Conservation (phyloP, 306 rosid genomes). For the Cicer pinnatifidum region DNA sequence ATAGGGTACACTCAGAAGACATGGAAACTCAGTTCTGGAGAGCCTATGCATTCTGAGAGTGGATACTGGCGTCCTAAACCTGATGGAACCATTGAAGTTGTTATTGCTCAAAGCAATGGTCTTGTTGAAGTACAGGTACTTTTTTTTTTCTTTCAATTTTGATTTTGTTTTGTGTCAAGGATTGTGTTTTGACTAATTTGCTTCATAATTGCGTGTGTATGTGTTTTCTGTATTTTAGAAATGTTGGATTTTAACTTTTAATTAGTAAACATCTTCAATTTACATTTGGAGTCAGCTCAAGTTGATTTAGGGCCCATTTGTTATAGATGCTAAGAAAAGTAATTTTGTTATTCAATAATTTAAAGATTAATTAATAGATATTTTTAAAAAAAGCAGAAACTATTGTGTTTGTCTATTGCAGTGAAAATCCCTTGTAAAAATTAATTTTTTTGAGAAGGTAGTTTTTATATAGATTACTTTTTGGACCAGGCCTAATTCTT, state of each 20-base stretch:
- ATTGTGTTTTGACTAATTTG: slow-evolving; percentile 16
- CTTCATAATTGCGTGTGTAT: slow-evolving; percentile 22
- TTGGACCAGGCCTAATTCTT: neutral
- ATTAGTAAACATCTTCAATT: too few species aligned
- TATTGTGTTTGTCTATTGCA: too few species aligned
- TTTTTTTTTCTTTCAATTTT: slow-evolving; percentile 10
- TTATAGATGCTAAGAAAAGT: too few species aligned
- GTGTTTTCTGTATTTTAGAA: slow-evolving; percentile 1
- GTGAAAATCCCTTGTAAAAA: too few species aligned
- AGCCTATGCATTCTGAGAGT: slow-evolving; percentile 89
- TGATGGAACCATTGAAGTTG: slow-evolving; percentile 77
- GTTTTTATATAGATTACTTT: neutral
- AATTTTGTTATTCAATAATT: too few species aligned
- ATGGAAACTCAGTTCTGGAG: slow-evolving; percentile 76
- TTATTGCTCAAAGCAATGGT: slow-evolving; percentile 85
- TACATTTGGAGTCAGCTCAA: neutral
- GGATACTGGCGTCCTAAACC: slow-evolving; percentile 86
- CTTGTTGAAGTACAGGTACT: slow-evolving; percentile 86
- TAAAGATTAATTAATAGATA: too few species aligned
- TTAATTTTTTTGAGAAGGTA: neutral
- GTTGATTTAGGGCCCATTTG: neutral
- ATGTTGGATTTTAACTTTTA: neutral
- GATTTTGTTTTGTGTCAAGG: neutral
- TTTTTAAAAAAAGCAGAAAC: too few species aligned
- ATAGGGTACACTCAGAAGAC: slow-evolving; percentile 82